Evolutionary conservation across 768 basidiomycete genomes (phyloP).

Genomic region (Coprinellus micaceus): DNA sequence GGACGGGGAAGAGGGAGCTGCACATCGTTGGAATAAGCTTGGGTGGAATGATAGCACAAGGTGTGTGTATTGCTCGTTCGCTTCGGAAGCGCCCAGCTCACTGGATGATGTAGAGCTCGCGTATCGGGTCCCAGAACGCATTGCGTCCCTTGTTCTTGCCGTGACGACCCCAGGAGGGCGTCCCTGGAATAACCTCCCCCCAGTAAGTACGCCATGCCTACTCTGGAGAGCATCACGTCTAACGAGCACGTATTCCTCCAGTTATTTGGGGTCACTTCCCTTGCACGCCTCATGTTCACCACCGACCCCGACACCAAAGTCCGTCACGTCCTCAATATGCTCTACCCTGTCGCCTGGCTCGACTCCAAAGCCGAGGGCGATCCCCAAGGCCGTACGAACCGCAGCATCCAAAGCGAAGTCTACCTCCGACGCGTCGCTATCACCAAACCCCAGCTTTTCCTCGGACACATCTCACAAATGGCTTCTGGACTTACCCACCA

Average conservation of each 20-base stretch:
- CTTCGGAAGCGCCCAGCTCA: background rate
- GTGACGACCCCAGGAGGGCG: conserved; percentile 70
- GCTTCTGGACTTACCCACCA: conserved; percentile 61
- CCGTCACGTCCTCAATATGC: conserved; percentile 48
- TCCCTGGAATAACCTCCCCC: conserved; percentile 57
- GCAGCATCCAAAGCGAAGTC: conserved; percentile 56
- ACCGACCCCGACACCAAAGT: conserved; percentile 45
- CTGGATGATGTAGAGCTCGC: conserved; percentile 53
- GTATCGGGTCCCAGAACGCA: conserved; percentile 58
- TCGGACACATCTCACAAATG: conserved; percentile 73
- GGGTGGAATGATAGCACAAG: conserved; percentile 84
- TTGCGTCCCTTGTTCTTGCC: conserved; percentile 59
- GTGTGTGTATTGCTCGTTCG: conserved; percentile 27
- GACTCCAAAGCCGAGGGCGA: conserved; percentile 50
- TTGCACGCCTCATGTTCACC: conserved; percentile 40
- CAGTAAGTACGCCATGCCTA: conserved; percentile 39
- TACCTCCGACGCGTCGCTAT: conserved; percentile 43
- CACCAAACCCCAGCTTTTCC: conserved; percentile 55
- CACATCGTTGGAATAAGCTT: conserved; percentile 74
- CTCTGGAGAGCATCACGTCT: background rate
- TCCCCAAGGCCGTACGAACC: conserved; percentile 57
- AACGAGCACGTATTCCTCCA: conserved; percentile 17
- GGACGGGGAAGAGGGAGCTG: conserved; percentile 58
- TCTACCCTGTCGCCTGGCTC: conserved; percentile 64
- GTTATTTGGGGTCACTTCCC: conserved; percentile 36